A percentile compares a stretch with the other conserved stretches of the same genome.
Evolutionary conservation across 495 filamentous ascomycete species (phyloP).

Genomic region (Penicillium paxilli): DNA sequence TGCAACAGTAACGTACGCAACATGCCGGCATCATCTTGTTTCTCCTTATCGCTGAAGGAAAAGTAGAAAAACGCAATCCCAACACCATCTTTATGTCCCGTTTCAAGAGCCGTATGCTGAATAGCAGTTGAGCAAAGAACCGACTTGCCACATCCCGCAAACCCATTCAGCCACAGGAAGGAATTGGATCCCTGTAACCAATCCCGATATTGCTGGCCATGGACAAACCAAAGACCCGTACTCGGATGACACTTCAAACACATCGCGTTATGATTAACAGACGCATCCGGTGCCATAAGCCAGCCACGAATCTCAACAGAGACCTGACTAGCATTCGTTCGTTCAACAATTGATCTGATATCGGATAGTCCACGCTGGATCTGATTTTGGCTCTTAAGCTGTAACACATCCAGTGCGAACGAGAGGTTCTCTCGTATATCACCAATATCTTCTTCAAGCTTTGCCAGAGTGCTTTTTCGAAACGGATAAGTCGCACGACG

Average conservation of each 20-base stretch:
- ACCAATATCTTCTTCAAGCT: slow-evolving; percentile 30
- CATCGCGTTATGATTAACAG: slow-evolving; percentile 28
- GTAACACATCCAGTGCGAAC: slow-evolving; percentile 26
- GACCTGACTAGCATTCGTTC: slow-evolving; percentile 19
- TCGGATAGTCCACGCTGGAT: slow-evolving; percentile 18
- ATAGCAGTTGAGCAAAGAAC: slow-evolving; percentile 39
- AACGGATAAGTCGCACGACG: slow-evolving; percentile 31
- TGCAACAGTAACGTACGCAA: slow-evolving; percentile 38
- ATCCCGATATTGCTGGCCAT: slow-evolving; percentile 20
- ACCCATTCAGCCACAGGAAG: slow-evolving; percentile 41
- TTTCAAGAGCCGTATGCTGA: slow-evolving; percentile 21
- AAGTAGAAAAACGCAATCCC: slow-evolving; percentile 46
- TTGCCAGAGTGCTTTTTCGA: slow-evolving; percentile 29
- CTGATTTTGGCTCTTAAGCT: slow-evolving; percentile 18
- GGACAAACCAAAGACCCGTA: slow-evolving; percentile 35
- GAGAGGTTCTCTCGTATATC: slow-evolving; percentile 29
- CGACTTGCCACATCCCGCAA: slow-evolving; percentile 44
- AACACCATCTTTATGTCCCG: slow-evolving; percentile 4
- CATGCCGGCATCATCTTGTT: slow-evolving; percentile 30
- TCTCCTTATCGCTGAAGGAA: slow-evolving; percentile 34
- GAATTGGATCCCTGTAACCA: slow-evolving; percentile 37
- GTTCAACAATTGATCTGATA: slow-evolving; percentile 11
- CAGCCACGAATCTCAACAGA: slow-evolving; percentile 26
- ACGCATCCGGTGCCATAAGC: slow-evolving; percentile 31
- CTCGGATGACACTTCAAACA: slow-evolving; percentile 22